Conservation (phyloP, 345 rosid species). For the Eucalyptus pumila region DNA sequence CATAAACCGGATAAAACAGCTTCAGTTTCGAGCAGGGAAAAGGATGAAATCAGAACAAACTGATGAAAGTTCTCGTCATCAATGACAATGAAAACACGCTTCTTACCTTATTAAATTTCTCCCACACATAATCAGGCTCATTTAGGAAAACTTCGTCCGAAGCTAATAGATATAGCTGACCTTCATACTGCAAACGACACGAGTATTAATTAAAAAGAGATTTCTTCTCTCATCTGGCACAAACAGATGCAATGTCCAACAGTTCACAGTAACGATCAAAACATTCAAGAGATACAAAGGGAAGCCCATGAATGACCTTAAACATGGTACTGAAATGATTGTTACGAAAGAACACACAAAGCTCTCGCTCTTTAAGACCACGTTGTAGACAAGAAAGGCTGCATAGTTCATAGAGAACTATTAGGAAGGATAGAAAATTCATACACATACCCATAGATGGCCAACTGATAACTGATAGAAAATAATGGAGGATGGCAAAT, state of each 20-base stretch:
- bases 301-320: slow-evolving; percentile 46
- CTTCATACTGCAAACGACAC: slow-evolving; percentile 56
- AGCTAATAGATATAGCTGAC: slow-evolving; percentile 89
- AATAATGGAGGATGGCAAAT: neutral
- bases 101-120: slow-evolving; percentile 85
- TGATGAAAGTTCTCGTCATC: neutral
- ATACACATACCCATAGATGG: neutral
- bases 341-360: slow-evolving; percentile 88
- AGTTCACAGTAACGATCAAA: neutral
- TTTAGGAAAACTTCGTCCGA: slow-evolving; percentile 88
- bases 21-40: neutral
- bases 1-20: neutral
- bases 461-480: neutral
- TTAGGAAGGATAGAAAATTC: neutral
- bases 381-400: slow-evolving; percentile 84
- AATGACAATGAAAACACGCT: neutral
- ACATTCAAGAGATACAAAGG: neutral
- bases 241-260: neutral
- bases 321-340: slow-evolving; percentile 99
- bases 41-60: neutral
- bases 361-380: slow-evolving; percentile 83
- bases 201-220: neutral
- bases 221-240: neutral
- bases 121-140: slow-evolving; percentile 97
- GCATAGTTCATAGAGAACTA: neutral